Conservation (phyloP, 495 filamentous ascomycete species). For the Hypomontagnella monticulosa region DNA sequence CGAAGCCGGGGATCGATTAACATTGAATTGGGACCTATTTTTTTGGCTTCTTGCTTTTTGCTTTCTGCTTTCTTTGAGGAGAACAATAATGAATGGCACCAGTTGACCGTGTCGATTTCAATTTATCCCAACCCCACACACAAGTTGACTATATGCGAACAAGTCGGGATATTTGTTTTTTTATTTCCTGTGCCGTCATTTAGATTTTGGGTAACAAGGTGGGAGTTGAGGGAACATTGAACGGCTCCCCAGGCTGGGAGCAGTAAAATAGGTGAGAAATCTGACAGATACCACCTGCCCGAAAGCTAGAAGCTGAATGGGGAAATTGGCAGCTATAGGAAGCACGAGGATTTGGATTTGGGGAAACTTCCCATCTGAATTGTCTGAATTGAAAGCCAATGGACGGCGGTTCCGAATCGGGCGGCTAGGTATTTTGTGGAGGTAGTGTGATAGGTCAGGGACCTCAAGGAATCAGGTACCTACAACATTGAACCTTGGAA, state of each 20-base stretch:
- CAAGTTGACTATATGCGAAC: conserved; percentile 12
- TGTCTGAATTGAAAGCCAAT: conserved; percentile 29
- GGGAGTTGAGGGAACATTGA: no score
- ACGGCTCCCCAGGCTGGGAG: neutral
- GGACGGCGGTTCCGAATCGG: conserved; percentile 33
- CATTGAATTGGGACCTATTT: conserved; percentile 18
- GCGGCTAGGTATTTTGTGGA: conserved; percentile 16
- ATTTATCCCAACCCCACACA: conserved; percentile 22
- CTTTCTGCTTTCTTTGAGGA: neutral
- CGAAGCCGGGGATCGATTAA: conserved; percentile 2
- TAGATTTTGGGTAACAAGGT: conserved; percentile 7
- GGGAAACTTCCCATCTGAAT: conserved; percentile 29
- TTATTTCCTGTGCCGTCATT: neutral
- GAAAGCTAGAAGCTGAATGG: conserved; percentile 38
- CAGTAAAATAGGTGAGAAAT: conserved; percentile 8
- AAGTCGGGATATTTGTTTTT: conserved; percentile 7
- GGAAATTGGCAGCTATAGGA: conserved; percentile 32
- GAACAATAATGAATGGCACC: neutral
- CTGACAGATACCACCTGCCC: conserved; percentile 41
- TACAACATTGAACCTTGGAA: neutral
- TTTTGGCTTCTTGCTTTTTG: conserved; percentile 1
- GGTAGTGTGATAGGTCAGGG: no score
- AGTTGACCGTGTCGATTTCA: neutral
- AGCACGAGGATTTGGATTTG: conserved; percentile 20
- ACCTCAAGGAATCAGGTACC: neutral